Evolutionary conservation across 2,329 filamentous ascomycete genomes (phyloP).

Genomic region (Colletotrichum melonis): DNA sequence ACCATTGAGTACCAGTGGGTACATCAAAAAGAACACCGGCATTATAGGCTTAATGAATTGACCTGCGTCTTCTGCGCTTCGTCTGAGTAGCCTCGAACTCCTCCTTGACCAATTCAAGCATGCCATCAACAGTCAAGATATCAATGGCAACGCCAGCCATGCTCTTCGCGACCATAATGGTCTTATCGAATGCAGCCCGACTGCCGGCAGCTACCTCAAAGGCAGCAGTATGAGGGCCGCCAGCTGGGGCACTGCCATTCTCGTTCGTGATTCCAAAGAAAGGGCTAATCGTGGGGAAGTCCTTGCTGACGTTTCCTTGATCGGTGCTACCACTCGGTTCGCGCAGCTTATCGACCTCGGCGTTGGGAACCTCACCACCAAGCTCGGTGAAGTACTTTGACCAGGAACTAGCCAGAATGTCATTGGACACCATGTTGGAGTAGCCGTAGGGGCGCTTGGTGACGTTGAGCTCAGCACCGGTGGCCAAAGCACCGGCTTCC

Average conservation of each 20-base stretch:
- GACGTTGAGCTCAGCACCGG: conserved; percentile 47
- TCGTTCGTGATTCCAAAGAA: conserved; percentile 41
- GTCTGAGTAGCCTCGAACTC: conserved; percentile 47
- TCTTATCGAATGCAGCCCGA: conserved; percentile 56
- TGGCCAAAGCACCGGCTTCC: conserved; percentile 44
- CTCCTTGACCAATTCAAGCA: conserved; percentile 55
- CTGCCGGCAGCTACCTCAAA: conserved; percentile 64
- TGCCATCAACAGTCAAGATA: conserved; percentile 52
- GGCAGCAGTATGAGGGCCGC: conserved; percentile 62
- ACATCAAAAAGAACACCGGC: background rate
- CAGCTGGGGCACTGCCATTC: conserved; percentile 36
- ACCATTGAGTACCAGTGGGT: background rate
- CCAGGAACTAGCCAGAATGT: conserved; percentile 41
- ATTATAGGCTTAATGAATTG: background rate
- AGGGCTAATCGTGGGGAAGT: conserved; percentile 42
- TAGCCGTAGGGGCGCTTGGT: conserved; percentile 46
- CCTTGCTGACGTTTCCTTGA: conserved; percentile 45
- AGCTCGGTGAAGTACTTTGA: conserved; percentile 39
- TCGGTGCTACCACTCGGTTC: conserved; percentile 41
- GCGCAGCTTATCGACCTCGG: conserved; percentile 41
- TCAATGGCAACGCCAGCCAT: conserved; percentile 61
- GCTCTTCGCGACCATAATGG: conserved; percentile 59
- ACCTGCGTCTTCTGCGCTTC: conserved; percentile 13
- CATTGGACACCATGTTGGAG: conserved; percentile 45
- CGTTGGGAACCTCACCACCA: conserved; percentile 39